These are phyloP conservation scores for Glycyrrhiza uralensis DNA, from an alignment of 306 rosid genomes.

Conservation along the genomic window DNA sequence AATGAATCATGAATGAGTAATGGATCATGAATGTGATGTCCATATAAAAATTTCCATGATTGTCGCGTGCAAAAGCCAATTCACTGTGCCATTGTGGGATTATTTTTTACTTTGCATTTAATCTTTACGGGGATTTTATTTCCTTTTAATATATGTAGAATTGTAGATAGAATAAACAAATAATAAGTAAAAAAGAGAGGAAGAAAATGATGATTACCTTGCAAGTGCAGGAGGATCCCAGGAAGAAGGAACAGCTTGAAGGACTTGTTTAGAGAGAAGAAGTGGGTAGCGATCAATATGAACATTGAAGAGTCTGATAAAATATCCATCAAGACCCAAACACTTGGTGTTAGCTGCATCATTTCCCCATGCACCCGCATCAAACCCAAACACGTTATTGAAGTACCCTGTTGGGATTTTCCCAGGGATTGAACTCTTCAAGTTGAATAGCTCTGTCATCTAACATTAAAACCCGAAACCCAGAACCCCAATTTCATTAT, in stretches of 20 bases:
- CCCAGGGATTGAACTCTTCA: slow-evolving; percentile 49
- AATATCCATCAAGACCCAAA: slow-evolving; percentile 68
- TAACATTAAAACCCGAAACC: slow-evolving; percentile 10
- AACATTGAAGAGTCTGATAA: slow-evolving; percentile 46
- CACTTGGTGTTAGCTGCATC: slow-evolving; percentile 64
- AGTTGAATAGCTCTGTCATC: slow-evolving; percentile 88
- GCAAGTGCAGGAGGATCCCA: slow-evolving; percentile 92
- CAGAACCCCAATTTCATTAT: no score
- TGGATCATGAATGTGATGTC: neutral
- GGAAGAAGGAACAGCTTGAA: slow-evolving; percentile 63
- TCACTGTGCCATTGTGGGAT: neutral
- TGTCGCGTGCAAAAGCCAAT: slow-evolving; percentile 4
- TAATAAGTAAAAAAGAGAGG: neutral
- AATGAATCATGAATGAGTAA: no score
- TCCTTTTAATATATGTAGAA: no score
- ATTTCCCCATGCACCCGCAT: slow-evolving; percentile 60
- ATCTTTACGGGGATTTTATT: neutral
- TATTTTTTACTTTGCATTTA: neutral
- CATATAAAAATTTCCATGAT: no score
- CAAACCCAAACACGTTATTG: slow-evolving; percentile 67
- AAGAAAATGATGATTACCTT: slow-evolving; percentile 41
- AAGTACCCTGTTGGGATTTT: slow-evolving; percentile 79
- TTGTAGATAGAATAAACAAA: neutral
- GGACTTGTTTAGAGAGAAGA: slow-evolving; percentile 51
- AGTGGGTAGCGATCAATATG: slow-evolving; percentile 73